Evolutionary conservation across 306 rosid species (phyloP).

Genomic region (Geum urbanum): DNA sequence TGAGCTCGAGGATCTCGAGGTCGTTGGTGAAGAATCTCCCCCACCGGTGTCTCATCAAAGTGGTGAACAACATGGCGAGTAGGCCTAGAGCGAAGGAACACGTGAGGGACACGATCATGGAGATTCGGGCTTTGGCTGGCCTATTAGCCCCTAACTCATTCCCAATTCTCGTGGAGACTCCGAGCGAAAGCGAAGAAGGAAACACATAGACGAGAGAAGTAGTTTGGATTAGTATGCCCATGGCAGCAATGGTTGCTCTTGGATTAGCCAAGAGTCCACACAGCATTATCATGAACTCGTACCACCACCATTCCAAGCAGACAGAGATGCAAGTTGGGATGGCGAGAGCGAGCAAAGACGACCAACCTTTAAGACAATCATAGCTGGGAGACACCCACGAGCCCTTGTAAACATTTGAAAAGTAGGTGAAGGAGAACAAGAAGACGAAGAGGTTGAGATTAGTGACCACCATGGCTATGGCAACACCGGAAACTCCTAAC

Average conservation of each 20-base stretch:
- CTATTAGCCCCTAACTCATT: conserved; percentile 78
- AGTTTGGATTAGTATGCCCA: conserved; percentile 91
- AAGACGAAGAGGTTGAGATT: conserved; percentile 64
- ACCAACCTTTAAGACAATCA: conserved; percentile 82
- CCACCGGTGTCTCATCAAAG: conserved; percentile 73
- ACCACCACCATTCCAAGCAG: conserved; percentile 99
- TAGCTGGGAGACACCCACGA: conserved; percentile 74
- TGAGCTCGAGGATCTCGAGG: conserved; percentile 53
- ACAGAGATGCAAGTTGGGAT: conserved; percentile 89
- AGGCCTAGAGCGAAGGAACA: conserved; percentile 61
- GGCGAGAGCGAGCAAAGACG: conserved; percentile 58
- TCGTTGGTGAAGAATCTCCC: conserved; percentile 71
- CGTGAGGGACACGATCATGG: conserved; percentile 62
- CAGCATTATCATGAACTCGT: conserved; percentile 79
- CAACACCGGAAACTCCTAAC: conserved; percentile 82
- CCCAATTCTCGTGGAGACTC: conserved; percentile 77
- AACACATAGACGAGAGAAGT: conserved; percentile 81
- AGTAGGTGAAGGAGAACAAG: conserved; percentile 50
- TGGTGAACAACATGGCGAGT: conserved; percentile 58
- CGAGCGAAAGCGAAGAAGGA: conserved; percentile 80
- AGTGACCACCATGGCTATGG: conserved; percentile 76
- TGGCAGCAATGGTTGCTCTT: conserved; percentile 74
- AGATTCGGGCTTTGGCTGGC: conserved; percentile 63
- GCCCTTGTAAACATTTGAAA: conserved; percentile 70
- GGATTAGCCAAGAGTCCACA: conserved; percentile 80